These are phyloP conservation scores for Inonotus obliquus DNA, from an alignment of 1,284 basidiomycete species.

Conservation along the genomic window DNA sequence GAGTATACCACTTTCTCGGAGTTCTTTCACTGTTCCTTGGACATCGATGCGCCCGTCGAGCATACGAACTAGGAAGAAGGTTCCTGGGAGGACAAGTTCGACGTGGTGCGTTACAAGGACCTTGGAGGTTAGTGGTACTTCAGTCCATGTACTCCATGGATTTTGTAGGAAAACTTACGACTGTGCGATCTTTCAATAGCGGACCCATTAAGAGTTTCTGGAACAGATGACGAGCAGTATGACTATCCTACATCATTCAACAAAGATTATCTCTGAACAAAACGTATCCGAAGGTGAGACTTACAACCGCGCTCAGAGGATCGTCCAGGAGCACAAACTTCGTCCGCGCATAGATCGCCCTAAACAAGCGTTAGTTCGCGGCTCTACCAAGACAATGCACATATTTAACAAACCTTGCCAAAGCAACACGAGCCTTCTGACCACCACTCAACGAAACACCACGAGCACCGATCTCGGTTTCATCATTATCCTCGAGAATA, in stretches of 20 bases:
- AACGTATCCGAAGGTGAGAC: constrained; percentile 26
- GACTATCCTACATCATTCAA: constrained; percentile 50
- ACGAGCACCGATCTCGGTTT: constrained; percentile 49
- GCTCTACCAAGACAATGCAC: too few species aligned
- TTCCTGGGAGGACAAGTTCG: constrained; percentile 65
- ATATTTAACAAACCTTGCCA: constrained; percentile 37
- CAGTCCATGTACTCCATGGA: too few species aligned
- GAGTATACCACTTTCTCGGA: constrained; percentile 51
- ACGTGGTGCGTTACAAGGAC: constrained; percentile 73
- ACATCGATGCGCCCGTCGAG: constrained; percentile 69
- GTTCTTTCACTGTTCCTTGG: constrained; percentile 58
- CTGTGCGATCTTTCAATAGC: constrained; percentile 60
- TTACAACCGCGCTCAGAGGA: constrained; percentile 63
- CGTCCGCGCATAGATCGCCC: constrained; percentile 61
- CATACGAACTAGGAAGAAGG: constrained; percentile 68
- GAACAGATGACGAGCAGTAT: constrained; percentile 66
- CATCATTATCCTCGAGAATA: constrained; percentile 71
- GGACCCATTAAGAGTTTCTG: constrained; percentile 61
- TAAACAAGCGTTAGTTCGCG: constrained; percentile 18
- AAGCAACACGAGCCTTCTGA: constrained; percentile 65
- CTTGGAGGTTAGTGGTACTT: too few species aligned
- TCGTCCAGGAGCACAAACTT: constrained; percentile 70
- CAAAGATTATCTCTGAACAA: neutral
- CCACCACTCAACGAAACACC: constrained; percentile 62
- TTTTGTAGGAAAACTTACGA: constrained; percentile 41